phyloP scores from a whole-genome alignment of 2,329 filamentous ascomycete genomes.

The Colletotrichum melonis region DNA sequence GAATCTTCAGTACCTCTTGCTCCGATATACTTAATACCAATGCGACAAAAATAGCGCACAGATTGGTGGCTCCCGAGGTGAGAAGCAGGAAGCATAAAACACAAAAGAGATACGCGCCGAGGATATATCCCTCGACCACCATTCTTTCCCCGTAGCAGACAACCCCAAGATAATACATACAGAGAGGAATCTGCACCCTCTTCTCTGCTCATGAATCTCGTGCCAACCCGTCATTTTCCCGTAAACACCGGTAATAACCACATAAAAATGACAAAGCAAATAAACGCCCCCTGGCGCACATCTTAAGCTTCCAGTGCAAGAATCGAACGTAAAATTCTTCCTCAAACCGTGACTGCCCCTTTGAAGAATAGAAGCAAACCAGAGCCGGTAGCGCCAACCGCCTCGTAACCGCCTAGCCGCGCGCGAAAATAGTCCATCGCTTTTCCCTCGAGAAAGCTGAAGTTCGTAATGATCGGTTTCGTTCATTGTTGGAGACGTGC shows the following conservation, averaged over 20 bases:
- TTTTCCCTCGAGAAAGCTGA: constrained; percentile 6
- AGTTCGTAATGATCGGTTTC: constrained; percentile 21
- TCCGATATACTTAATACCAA: constrained; percentile 27
- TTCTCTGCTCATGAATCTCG: constrained; percentile 33
- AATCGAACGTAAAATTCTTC: constrained; percentile 11
- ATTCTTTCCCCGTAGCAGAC: constrained; percentile 4
- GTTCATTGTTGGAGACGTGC: constrained; percentile 15
- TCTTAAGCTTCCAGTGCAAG: constrained; percentile 13
- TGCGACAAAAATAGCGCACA: neutral
- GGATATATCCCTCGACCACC: neutral
- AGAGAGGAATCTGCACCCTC: constrained; percentile 7
- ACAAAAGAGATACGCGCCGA: constrained; percentile 12
- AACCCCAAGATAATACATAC: constrained; percentile 32
- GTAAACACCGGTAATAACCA: constrained; percentile 11
- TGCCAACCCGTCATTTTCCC: constrained; percentile 32
- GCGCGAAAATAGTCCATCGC: constrained; percentile 5
- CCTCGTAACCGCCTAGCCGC: constrained; percentile 12
- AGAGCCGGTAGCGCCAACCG: constrained; percentile 26
- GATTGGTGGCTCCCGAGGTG: constrained; percentile 7
- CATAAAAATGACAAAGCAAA: constrained; percentile 28
- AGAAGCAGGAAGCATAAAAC: constrained; percentile 3
- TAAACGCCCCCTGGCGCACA: constrained; percentile 28
- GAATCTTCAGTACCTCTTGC: constrained; percentile 25
- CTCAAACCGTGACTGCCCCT: constrained; percentile 8
- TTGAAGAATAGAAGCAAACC: constrained; percentile 19